Evolutionary conservation across 441 rosid species (phyloP).

Genomic region (Gossypium trilobum): DNA sequence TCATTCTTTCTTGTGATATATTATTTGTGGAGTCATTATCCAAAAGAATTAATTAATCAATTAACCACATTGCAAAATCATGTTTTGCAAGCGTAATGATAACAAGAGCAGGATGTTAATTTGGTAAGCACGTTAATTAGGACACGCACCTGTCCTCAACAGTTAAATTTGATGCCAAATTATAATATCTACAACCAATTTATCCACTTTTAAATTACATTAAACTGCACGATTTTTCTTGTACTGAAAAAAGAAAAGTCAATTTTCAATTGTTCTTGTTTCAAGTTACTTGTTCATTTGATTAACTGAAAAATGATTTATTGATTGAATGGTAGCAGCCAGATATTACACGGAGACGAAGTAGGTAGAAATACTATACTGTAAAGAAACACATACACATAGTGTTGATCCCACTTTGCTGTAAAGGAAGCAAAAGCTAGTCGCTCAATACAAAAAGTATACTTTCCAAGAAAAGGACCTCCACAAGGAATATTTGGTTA

Average conservation of each 20-base stretch:
- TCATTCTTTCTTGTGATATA: neutral
- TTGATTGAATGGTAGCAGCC: neutral
- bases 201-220: neutral
- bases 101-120: neutral
- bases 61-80: neutral
- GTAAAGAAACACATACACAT: neutral
- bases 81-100: neutral
- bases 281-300: neutral
- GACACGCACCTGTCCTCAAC: neutral
- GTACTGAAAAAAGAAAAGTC: too few species aligned
- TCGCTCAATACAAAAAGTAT: neutral
- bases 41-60: neutral
- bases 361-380: neutral
- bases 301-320: neutral
- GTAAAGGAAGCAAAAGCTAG: neutral
- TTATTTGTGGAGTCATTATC: neutral
- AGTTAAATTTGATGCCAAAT: neutral
- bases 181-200: neutral
- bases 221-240: too few species aligned
- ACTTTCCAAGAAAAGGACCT: conserved; percentile 17
- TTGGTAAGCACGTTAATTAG: neutral
- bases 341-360: neutral
- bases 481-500: conserved; percentile 10
- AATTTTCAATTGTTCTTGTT: neutral
- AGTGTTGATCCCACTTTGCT: conserved; percentile 21